phyloP scores from a whole-genome alignment of 2,329 filamentous ascomycete species.

The Penicillium sp. region DNA sequence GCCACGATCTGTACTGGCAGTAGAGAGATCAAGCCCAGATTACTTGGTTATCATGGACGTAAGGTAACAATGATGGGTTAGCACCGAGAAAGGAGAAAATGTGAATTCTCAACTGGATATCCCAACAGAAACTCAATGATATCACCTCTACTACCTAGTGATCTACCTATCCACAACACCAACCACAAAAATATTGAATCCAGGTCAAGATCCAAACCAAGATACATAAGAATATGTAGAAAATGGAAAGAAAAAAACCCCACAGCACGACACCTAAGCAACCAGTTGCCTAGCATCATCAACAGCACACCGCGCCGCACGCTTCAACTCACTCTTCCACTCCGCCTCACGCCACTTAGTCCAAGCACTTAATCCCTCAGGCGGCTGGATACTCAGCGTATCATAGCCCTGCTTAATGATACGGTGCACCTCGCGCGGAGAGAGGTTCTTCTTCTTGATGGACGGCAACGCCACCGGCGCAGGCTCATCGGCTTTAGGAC shows the following conservation, averaged over 20 bases:
- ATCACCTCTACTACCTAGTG: neutral
- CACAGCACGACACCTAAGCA: slow-evolving; percentile 18
- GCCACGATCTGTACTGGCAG: neutral
- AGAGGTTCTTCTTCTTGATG: slow-evolving; percentile 63
- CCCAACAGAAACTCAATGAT: neutral
- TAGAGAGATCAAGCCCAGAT: neutral
- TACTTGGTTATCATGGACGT: neutral
- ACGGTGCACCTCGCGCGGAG: slow-evolving; percentile 77
- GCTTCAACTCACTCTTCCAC: slow-evolving; percentile 80
- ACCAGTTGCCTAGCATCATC: slow-evolving; percentile 59
- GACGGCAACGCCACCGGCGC: slow-evolving; percentile 30
- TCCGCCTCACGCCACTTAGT: slow-evolving; percentile 84
- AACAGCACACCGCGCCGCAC: slow-evolving; percentile 76
- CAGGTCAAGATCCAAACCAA: neutral
- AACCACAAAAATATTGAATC: neutral
- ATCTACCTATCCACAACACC: neutral
- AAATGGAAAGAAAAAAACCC: neutral
- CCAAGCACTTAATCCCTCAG: slow-evolving; percentile 82
- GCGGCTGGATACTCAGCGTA: slow-evolving; percentile 84
- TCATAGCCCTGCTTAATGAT: slow-evolving; percentile 97
- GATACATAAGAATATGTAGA: neutral
- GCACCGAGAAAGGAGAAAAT: neutral
- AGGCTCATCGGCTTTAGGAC: slow-evolving; percentile 22
- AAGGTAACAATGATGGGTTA: neutral
- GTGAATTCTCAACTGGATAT: slow-evolving; percentile 9